A percentile compares a stretch with the other conserved stretches of the same genome.
Evolutionary conservation across 163 green algal species (phyloP).

Genomic region (Chloromonas sp.): DNA sequence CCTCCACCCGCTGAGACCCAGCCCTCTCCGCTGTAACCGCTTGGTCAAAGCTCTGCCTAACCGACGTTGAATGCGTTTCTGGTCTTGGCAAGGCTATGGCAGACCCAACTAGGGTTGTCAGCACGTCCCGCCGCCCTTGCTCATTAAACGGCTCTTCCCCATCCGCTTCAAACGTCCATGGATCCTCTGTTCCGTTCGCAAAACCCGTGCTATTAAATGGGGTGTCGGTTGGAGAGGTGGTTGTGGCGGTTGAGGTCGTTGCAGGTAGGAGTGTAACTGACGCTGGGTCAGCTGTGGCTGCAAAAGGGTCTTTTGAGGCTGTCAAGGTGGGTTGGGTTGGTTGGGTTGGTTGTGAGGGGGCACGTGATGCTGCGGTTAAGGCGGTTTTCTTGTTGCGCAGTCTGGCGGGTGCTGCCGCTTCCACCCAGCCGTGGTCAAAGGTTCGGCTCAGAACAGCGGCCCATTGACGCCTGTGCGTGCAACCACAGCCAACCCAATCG

Average conservation of each 20-base stretch:
- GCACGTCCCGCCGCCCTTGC: background rate
- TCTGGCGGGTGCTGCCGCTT: background rate
- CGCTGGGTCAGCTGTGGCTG: no score
- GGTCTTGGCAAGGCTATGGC: background rate
- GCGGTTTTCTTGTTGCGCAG: no score
- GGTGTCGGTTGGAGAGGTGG: background rate
- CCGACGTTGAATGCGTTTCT: background rate
- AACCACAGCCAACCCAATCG: background rate
- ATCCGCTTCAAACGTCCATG: background rate
- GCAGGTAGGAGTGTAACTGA: no score
- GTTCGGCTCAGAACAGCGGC: background rate
- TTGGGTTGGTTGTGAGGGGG: background rate
- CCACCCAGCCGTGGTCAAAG: constrained; percentile 1
- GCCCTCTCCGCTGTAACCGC: no score
- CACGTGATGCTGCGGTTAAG: background rate
- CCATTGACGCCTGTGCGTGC: background rate
- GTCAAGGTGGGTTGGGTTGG: no score
- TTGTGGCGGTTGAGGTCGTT: background rate
- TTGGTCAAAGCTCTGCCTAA: background rate
- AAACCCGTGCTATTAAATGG: no score
- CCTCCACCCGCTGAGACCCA: no score
- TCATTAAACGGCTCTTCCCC: background rate
- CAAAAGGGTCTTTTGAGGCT: no score
- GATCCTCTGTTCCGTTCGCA: no score
- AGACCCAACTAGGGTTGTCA: background rate